Evolutionary conservation across 805 yeast species (phyloP).

Genomic region (Yamadazyma olivae): DNA sequence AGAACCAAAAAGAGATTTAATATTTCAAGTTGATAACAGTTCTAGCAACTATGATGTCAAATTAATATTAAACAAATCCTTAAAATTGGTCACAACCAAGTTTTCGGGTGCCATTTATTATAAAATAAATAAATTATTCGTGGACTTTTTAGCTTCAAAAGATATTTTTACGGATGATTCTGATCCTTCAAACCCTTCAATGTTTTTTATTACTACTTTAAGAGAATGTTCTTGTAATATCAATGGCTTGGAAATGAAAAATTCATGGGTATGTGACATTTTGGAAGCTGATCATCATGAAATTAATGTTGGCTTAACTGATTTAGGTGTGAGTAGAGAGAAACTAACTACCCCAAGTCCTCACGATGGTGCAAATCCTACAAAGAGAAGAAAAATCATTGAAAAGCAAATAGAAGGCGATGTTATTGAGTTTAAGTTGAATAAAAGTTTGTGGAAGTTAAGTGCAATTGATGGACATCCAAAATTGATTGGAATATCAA

Average conservation of each 20-base stretch:
- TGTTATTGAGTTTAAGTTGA: constrained; percentile 40
- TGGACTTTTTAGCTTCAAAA: constrained; percentile 11
- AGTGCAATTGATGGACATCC: constrained; percentile 14
- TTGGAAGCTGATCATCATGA: constrained; percentile 11
- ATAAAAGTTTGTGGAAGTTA: constrained; percentile 41
- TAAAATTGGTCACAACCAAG: constrained; percentile 22
- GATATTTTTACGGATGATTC: constrained; percentile 16
- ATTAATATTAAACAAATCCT: constrained; percentile 27
- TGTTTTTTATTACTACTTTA: constrained; percentile 23
- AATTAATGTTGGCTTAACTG: constrained; percentile 4
- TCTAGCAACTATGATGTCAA: constrained; percentile 24
- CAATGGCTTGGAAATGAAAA: constrained; percentile 33
- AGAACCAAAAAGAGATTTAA: constrained; percentile 30
- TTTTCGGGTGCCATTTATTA: constrained; percentile 21
- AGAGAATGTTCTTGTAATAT: constrained; percentile 26
- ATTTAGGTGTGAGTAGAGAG: constrained; percentile 1
- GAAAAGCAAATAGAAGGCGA: constrained; percentile 23
- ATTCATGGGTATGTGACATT: constrained; percentile 31
- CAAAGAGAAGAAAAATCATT: constrained; percentile 13
- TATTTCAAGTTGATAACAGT: constrained; percentile 23
- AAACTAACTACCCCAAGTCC: background rate
- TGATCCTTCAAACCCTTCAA: constrained; percentile 13
- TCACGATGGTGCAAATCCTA: background rate
- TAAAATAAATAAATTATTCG: constrained; percentile 23
- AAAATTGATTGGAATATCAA: constrained; percentile 21